phyloP scores from a whole-genome alignment of 2,329 filamentous ascomycete species.

The Ceratocystis smalleyi region DNA sequence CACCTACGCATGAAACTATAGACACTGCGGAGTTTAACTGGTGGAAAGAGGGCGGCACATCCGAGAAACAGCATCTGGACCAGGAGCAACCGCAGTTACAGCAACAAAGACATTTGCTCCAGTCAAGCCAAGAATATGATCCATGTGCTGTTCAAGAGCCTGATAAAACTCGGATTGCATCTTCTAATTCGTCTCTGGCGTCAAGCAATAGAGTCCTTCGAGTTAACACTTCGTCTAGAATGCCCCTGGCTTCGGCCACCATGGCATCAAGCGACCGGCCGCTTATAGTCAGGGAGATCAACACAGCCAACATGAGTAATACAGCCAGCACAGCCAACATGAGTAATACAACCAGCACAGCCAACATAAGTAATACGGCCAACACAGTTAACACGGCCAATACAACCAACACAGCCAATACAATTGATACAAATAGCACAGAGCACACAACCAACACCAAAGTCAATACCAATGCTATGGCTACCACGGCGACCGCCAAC shows the following conservation, averaged over 20 bases:
- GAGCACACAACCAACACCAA: neutral
- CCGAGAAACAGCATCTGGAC: constrained; percentile 1
- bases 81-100: neutral
- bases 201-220: constrained; percentile 2
- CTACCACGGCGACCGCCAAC: constrained; percentile 12
- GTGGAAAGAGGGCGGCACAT: constrained; percentile 6
- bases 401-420: constrained; percentile 1
- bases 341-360: no score
- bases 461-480: neutral
- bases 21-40: constrained; percentile 1
- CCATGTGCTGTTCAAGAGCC: neutral
- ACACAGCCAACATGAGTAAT: no score
- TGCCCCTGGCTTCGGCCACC: constrained; percentile 17
- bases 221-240: constrained; percentile 9
- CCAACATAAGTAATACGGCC: no score
- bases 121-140: neutral
- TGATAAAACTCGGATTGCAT: neutral
- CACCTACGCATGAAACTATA: neutral
- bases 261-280: constrained; percentile 16
- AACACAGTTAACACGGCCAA: neutral
- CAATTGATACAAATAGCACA: neutral
- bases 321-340: no score
- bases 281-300: neutral
- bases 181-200: neutral
- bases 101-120: neutral